A percentile compares a stretch with the other conserved stretches of the same genome.
phyloP scores from a whole-genome alignment of 495 filamentous ascomycete genomes.

The Xylaria telfairii region DNA sequence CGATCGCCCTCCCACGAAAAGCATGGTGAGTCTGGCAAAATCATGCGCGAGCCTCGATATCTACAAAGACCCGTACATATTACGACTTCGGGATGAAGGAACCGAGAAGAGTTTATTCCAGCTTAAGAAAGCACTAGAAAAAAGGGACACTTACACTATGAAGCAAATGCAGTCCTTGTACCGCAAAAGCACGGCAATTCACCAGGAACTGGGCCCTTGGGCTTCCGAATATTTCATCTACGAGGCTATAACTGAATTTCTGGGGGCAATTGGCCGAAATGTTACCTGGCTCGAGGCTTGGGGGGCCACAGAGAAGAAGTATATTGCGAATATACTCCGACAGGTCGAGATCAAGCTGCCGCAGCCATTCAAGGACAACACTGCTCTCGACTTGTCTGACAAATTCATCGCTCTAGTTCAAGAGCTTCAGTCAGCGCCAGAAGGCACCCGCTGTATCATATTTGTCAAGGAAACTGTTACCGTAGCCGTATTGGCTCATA shows the following conservation, averaged over 20 bases:
- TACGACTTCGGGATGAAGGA: slow-evolving; percentile 50
- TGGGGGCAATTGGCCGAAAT: slow-evolving; percentile 38
- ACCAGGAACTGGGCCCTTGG: slow-evolving; percentile 74
- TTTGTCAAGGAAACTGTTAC: slow-evolving; percentile 79
- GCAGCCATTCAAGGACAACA: slow-evolving; percentile 33
- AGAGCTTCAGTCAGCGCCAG: slow-evolving; percentile 53
- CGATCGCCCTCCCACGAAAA: slow-evolving; percentile 27
- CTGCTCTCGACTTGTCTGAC: slow-evolving; percentile 46
- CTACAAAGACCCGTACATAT: slow-evolving; percentile 71
- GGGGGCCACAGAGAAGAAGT: slow-evolving; percentile 60
- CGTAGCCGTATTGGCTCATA: slow-evolving; percentile 68
- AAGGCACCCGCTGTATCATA: slow-evolving; percentile 70
- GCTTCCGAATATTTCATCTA: slow-evolving; percentile 75
- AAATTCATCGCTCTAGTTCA: slow-evolving; percentile 64
- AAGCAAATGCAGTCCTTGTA: slow-evolving; percentile 67
- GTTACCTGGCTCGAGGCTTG: slow-evolving; percentile 46
- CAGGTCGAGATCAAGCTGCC: slow-evolving; percentile 46
- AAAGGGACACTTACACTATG: slow-evolving; percentile 66
- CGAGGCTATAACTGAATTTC: slow-evolving; percentile 58
- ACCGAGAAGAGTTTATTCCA: slow-evolving; percentile 43
- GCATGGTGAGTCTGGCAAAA: slow-evolving; percentile 42
- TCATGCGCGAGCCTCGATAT: slow-evolving; percentile 63
- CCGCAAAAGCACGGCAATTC: slow-evolving; percentile 56
- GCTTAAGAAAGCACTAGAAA: slow-evolving; percentile 55
- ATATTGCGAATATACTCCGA: slow-evolving; percentile 61